Conservation (phyloP, 2,329 filamentous ascomycete genomes). For the Thermochaetoides dissita region DNA sequence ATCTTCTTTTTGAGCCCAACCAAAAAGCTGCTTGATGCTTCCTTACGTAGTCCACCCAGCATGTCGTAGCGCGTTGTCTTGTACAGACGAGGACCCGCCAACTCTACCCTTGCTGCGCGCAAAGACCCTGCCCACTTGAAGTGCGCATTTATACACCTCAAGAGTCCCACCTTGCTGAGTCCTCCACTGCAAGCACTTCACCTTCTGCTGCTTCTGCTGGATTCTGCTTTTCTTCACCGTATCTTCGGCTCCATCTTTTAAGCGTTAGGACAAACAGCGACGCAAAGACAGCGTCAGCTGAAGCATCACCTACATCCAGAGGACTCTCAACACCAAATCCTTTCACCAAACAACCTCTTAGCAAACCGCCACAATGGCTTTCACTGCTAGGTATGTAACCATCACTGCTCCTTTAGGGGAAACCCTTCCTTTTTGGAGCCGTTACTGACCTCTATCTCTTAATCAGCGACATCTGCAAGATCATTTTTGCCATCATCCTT, state of each 20-base stretch:
- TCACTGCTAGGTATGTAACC: slow-evolving; percentile 39
- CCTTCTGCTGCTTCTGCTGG: too few species aligned
- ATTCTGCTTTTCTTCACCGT: too few species aligned
- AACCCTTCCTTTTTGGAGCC: not conserved
- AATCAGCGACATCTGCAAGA: slow-evolving; percentile 44
- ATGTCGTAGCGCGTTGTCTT: too few species aligned
- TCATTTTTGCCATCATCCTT: slow-evolving; percentile 76
- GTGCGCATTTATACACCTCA: too few species aligned
- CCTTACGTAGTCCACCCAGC: too few species aligned
- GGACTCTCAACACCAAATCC: slow-evolving; percentile 3
- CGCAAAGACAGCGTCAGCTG: not conserved
- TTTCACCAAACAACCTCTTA: not conserved
- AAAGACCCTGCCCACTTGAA: too few species aligned
- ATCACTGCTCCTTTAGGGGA: not conserved
- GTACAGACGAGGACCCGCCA: too few species aligned
- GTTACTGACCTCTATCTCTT: not conserved
- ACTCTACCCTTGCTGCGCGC: too few species aligned
- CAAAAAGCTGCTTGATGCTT: too few species aligned
- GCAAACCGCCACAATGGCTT: slow-evolving; percentile 34
- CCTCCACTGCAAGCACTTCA: too few species aligned
- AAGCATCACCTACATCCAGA: slow-evolving; percentile 2
- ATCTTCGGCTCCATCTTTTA: not conserved
- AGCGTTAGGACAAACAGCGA: not conserved
- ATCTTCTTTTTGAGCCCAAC: too few species aligned
- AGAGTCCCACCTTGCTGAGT: too few species aligned